Conservation (phyloP, 2,329 filamentous ascomycete genomes). For the Sporothrix pseudoabietina region DNA sequence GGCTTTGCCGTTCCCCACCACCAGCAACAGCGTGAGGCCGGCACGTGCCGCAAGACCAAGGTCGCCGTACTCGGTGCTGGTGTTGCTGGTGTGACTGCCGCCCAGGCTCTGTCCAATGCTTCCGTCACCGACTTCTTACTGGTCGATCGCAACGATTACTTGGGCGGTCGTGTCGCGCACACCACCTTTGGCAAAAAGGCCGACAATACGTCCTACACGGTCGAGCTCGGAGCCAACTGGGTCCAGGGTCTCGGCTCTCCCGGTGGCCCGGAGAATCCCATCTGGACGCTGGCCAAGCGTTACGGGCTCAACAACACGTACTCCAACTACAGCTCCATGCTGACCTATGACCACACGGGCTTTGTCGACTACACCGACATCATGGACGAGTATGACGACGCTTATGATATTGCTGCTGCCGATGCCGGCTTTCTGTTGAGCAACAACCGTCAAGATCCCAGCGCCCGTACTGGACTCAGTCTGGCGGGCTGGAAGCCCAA, state of each 20-base stretch:
- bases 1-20: conserved; percentile 4
- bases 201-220: conserved; percentile 12
- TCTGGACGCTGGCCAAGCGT: conserved; percentile 14
- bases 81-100: conserved; percentile 17
- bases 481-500: conserved; percentile 25
- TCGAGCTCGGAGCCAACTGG: conserved; percentile 29
- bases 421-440: neutral
- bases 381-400: conserved; percentile 20
- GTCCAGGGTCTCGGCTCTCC: conserved; percentile 19
- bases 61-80: conserved; percentile 24
- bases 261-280: conserved; percentile 13
- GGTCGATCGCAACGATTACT: conserved; percentile 24
- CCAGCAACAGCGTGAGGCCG: neutral
- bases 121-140: conserved; percentile 22
- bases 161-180: conserved; percentile 25
- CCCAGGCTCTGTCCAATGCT: conserved; percentile 26
- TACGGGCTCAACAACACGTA: conserved; percentile 24
- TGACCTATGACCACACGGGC: conserved; percentile 24
- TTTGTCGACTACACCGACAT: conserved; percentile 23
- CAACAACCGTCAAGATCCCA: conserved; percentile 9
- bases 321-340: conserved; percentile 21
- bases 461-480: neutral
- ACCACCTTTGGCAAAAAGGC: conserved; percentile 22
- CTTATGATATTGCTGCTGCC: neutral
- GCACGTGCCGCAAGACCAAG: conserved; percentile 22